Evolutionary conservation across 1,284 basidiomycete genomes (phyloP).

Genomic region (Rhodotorula sp.): DNA sequence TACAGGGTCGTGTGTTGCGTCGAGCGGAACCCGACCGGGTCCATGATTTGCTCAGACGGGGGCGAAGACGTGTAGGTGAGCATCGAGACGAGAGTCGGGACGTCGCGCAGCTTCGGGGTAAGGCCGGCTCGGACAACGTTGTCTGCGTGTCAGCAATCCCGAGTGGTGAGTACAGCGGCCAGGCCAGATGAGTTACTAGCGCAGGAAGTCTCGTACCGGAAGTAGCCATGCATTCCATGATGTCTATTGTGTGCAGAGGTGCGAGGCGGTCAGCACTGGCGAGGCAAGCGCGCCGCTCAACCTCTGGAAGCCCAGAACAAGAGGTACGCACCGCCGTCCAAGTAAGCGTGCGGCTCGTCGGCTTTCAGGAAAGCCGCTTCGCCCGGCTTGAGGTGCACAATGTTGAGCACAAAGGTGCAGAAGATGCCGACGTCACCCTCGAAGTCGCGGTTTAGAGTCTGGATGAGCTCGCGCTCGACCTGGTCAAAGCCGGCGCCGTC

Average conservation of each 20-base stretch:
- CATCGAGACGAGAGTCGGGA: constrained; percentile 81
- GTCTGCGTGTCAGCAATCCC: constrained; percentile 55
- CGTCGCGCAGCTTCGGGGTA: constrained; percentile 93
- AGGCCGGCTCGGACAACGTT: constrained; percentile 98
- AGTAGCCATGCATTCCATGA: constrained; percentile 97
- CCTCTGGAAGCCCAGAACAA: background rate
- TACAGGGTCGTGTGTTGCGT: constrained; percentile 62
- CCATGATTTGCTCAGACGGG: constrained; percentile 67
- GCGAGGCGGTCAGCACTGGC: background rate
- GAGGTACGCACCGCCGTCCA: constrained; percentile 70
- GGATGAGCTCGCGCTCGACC: constrained; percentile 60
- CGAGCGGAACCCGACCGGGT: constrained; percentile 58
- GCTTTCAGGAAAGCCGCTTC: constrained; percentile 93
- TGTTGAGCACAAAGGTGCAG: constrained; percentile 88
- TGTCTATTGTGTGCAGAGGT: constrained; percentile 59
- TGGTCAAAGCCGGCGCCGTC: constrained; percentile 52
- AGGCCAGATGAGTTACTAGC: background rate
- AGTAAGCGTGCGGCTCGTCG: constrained; percentile 95
- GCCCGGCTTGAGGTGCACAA: constrained; percentile 73
- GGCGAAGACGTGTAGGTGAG: constrained; percentile 80
- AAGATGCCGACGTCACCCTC: constrained; percentile 92
- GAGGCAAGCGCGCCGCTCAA: background rate
- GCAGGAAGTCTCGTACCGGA: constrained; percentile 52
- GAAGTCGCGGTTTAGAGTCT: constrained; percentile 75
- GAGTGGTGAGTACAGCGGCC: background rate